These are phyloP conservation scores for Larix sibirica DNA, from an alignment of 83 land plant species.

Conservation along the genomic window DNA sequence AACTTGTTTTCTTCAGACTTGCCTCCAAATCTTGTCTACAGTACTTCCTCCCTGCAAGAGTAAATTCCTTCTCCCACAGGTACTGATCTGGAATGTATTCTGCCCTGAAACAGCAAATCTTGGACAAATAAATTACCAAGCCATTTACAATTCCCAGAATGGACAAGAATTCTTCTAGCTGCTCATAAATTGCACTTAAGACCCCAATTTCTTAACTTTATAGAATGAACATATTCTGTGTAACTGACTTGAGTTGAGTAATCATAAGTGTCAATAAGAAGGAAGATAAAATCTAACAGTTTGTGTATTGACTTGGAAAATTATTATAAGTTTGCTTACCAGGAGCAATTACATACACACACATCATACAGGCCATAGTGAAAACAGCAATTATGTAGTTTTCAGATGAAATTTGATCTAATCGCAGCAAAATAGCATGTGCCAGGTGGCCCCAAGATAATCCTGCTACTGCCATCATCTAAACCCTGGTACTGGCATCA, in stretches of 20 bases:
- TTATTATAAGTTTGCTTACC: neutral
- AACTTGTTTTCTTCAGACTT: conserved; percentile 39
- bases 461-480: too few species aligned
- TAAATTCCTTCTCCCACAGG: conserved; percentile 88
- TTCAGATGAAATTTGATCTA: too few species aligned
- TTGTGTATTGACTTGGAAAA: neutral
- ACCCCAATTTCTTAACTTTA: neutral
- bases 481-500: too few species aligned
- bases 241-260: neutral
- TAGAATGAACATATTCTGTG: conserved; percentile 11
- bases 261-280: neutral
- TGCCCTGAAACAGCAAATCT: conserved; percentile 66
- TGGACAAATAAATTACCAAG: neutral
- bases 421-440: too few species aligned
- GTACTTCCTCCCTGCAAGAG: conserved; percentile 83
- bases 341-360: neutral
- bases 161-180: neutral
- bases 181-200: neutral
- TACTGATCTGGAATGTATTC: conserved; percentile 89
- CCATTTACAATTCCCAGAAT: neutral
- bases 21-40: conserved; percentile 89
- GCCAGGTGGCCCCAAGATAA: too few species aligned
- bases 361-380: neutral
- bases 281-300: neutral
- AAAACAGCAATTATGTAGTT: too few species aligned